Evolutionary conservation across 2,329 filamentous ascomycete genomes (phyloP), one percentile per base, ranked within the genome.

Genomic region (Biscogniauxia marginata): DNA sequence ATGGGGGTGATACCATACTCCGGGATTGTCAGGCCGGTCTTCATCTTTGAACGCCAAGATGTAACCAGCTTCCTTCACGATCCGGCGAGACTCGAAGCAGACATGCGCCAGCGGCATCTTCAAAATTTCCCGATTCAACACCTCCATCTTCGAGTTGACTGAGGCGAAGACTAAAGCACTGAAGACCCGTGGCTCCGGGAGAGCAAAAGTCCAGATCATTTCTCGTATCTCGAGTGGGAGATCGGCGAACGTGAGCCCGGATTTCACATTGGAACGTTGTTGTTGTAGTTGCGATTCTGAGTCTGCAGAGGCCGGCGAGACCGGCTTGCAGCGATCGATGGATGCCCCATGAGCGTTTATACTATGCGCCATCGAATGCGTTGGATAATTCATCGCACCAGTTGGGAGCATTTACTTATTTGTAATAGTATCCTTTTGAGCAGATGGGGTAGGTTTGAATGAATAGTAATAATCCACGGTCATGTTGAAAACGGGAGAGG

Each of bases 31-130:
- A 0, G 63, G 57, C n/a, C 64, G 48, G 25, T 68, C 61, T 44
- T 66, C 63, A 43, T 69, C 64, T 16, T 61, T 59, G 49, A 70
- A 69, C 3, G 63, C 62, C 46, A 70, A 56, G 2, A 60, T 47
- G 47, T 69, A 69, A 2, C 67, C 66, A 4, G 65, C 56, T 24
- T 65, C 60, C 44, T 51, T 47, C 19, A 70, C 65, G 20, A 65
- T 49, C 50, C 64, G 62, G 22, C 67, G 62, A 25, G 67, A 63
- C 57, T 69, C 68, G 46, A 59, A 66, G 57, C 68, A 69, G 45
- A 63, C 65, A 25, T 65, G 62, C 5, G 66, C 61, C 9, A 70
- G 58, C 3, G 63, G 61, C 59, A 68, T 63, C 34, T 53, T 59
- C 16, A 68, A 45, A n/a, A 54, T 54, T 6, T 50, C 54, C 8